Conservation (phyloP, 345 rosid genomes). For the Pistacia atlantica region DNA sequence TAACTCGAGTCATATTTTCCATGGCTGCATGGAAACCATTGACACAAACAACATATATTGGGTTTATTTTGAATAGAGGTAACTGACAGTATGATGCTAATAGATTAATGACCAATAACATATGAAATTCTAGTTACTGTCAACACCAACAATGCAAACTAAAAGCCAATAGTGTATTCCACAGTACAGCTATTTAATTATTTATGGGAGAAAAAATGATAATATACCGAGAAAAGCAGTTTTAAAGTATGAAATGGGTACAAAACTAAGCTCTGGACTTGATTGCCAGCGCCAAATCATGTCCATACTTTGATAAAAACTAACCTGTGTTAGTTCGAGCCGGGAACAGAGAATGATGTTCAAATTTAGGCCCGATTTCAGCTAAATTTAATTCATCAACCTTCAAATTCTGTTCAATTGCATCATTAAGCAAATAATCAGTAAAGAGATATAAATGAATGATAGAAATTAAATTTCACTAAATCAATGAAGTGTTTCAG, state of each 20-base stretch:
- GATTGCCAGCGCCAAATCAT: not conserved
- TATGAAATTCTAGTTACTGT: not conserved
- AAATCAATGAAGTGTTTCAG: not conserved
- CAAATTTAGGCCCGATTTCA: slow-evolving; percentile 88
- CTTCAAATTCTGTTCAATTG: slow-evolving; percentile 53
- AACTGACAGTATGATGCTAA: not conserved
- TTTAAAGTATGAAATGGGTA: not conserved
- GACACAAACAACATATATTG: not conserved
- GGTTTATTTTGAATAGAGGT: not conserved
- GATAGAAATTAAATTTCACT: not conserved
- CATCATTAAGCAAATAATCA: slow-evolving; percentile 1
- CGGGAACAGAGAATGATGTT: slow-evolving; percentile 85
- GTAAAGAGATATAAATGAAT: slow-evolving; percentile 9
- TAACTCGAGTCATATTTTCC: not conserved
- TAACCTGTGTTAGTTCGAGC: slow-evolving; percentile 95
- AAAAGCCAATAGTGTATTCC: not conserved
- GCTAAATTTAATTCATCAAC: slow-evolving; percentile 85
- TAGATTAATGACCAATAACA: not conserved
- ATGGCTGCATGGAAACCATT: not conserved
- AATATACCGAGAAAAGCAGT: not conserved
- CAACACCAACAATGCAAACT: not conserved
- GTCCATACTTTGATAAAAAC: slow-evolving; percentile 23
- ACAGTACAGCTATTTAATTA: not conserved
- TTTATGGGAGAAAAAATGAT: not conserved
- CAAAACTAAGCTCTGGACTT: not conserved